phyloP scores from a whole-genome alignment of 495 filamentous ascomycete species.

The Aspergillus incahuasiensis region DNA sequence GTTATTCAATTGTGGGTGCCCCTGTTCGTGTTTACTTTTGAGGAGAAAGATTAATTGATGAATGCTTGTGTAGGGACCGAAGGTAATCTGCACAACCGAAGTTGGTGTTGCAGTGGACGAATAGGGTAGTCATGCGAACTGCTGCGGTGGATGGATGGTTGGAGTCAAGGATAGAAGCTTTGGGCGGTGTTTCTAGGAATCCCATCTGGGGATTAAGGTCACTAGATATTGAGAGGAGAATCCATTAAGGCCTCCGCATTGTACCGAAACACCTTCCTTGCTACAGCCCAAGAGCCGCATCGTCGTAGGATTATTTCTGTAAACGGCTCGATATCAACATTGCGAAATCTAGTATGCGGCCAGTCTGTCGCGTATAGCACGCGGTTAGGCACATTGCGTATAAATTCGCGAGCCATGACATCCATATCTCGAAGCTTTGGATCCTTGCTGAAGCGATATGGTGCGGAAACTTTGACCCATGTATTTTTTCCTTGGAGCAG shows the following conservation, averaged over 20 bases:
- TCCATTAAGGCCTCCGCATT: conserved; percentile 44
- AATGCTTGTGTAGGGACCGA: neutral
- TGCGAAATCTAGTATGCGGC: conserved; percentile 48
- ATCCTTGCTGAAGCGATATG: conserved; percentile 45
- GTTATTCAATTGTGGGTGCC: conserved; percentile 19
- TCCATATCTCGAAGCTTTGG: conserved; percentile 31
- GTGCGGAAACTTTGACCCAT: conserved; percentile 48
- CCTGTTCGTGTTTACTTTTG: neutral
- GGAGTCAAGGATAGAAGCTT: neutral
- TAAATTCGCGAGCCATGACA: conserved; percentile 34
- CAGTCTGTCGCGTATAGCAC: conserved; percentile 51
- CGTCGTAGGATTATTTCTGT: conserved; percentile 39
- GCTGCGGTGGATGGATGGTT: neutral
- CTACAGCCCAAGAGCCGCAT: conserved; percentile 35
- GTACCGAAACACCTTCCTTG: conserved; percentile 39
- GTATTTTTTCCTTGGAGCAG: conserved; percentile 35
- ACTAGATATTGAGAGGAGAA: neutral
- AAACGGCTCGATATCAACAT: conserved; percentile 41
- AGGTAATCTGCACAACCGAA: conserved; percentile 9
- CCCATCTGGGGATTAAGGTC: neutral
- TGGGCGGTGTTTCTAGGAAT: neutral
- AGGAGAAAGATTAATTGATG: neutral
- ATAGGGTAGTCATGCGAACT: neutral
- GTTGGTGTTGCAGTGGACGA: neutral
- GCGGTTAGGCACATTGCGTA: conserved; percentile 30